Base-by-base conservation (phyloP, 164 flowering plant species). In the Berberis vulgaris region DNA sequence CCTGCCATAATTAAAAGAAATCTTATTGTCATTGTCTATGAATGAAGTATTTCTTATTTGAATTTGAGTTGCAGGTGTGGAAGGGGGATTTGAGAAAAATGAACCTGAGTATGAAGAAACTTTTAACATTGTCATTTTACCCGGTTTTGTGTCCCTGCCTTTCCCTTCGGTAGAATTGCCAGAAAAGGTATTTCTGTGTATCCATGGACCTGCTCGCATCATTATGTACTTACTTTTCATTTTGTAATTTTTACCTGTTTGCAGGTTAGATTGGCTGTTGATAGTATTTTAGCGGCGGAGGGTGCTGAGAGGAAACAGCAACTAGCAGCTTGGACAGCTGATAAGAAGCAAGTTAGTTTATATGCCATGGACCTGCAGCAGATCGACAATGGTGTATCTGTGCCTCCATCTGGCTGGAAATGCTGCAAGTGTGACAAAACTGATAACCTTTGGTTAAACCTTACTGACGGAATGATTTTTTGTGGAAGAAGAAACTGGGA, bases 81-180 rank as follows among this genome's bases (percentile, higher is more conserved):
- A 89, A 47, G 99, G 97, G 42, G 99, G 99, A 56, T 94, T 94
- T 80, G 97, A 91, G 70, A 85, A 80, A 71, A 71, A 81, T 70
- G 96, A 89, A 57, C 77, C 78, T 50, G 96, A 86, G 65, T 94
- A 87, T 66, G 97, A 87, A 74, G 95, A 85, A 70, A 68, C 70
- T 63, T 63, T 84, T 64, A 80, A 59, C 66, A 84, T 94, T 13
- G 82, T 91, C 64, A 72, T 94, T 53, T 77, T 94, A 72, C 99
- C 99, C 63, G 77, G 84, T 67, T 84, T 72, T 72, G 82, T 81
- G 0, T 69, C 80, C 56, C 90, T 94, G 57, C 85, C 96, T 64
- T 94, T 86, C 79, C 99, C 99, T 59, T 87, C 93, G 1, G 93
- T 89, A 60, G 94, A 94, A 75, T 74, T 94, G 68, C 97, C 99